A percentile compares a stretch with the other conserved stretches of the same genome.
phyloP scores from a whole-genome alignment of 768 basidiomycete species.

The Nidularia sp. region DNA sequence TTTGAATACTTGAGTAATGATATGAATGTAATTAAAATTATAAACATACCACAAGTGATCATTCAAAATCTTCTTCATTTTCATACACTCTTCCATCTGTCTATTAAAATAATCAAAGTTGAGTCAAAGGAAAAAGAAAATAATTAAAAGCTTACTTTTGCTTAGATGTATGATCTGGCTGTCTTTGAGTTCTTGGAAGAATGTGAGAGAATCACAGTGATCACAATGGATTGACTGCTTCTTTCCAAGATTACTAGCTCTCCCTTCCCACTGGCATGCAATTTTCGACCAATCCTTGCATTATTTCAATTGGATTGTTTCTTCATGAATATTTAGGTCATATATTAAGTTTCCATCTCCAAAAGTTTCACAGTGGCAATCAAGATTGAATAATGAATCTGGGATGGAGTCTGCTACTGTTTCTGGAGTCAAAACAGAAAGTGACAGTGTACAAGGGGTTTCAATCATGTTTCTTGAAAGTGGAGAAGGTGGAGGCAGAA shows the following conservation, averaged over 20 bases:
- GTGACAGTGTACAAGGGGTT: too few species aligned
- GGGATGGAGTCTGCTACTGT: too few species aligned
- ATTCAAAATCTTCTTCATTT: not conserved
- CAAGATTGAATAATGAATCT: not conserved
- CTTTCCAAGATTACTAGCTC: too few species aligned
- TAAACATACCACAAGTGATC: not conserved
- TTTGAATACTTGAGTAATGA: not conserved
- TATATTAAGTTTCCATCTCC: not conserved
- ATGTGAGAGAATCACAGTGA: not conserved
- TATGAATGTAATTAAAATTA: not conserved
- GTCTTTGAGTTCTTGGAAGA: not conserved
- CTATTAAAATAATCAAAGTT: not conserved
- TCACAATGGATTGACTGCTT: too few species aligned
- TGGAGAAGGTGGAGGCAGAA: too few species aligned
- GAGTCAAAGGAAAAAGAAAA: not conserved
- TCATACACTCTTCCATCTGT: not conserved
- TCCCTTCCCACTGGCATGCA: constrained; percentile 18
- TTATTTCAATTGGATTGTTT: constrained; percentile 12
- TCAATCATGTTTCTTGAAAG: too few species aligned
- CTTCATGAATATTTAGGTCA: constrained; percentile 5
- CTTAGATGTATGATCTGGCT: too few species aligned
- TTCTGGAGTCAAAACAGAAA: too few species aligned
- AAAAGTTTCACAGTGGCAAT: too few species aligned
- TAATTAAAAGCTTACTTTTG: not conserved
- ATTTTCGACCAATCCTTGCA: constrained; percentile 18